Percentiles rank a stretch among this genome's conserved stretches.
These are phyloP conservation scores for Arthrobotrys conoides DNA, from an alignment of 2,329 filamentous ascomycete species.

Conservation along the genomic window DNA sequence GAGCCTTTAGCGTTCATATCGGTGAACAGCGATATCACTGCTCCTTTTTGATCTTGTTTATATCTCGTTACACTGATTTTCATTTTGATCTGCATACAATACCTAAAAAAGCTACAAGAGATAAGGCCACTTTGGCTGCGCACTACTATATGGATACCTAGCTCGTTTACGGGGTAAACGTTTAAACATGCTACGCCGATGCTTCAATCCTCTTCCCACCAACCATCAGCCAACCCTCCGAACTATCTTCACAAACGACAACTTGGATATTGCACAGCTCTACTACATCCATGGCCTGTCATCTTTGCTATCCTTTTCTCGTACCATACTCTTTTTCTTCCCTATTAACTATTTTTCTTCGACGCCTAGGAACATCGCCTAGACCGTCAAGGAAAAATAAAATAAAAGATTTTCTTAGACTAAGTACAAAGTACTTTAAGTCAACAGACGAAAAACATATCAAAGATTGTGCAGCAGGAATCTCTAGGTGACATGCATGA, in stretches of 20 bases:
- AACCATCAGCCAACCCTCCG: background rate
- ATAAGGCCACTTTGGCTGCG: too few relatives aligned
- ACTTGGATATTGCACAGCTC: too few relatives aligned
- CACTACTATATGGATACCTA: too few relatives aligned
- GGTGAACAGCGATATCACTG: too few relatives aligned
- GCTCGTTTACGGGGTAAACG: too few relatives aligned
- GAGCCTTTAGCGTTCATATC: too few relatives aligned
- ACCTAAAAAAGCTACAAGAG: background rate
- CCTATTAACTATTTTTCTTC: background rate
- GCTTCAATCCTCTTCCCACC: background rate
- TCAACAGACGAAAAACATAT: background rate
- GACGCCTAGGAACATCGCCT: slow-evolving; percentile 14
- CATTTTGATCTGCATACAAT: background rate
- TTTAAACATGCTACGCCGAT: background rate
- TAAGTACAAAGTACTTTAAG: slow-evolving; percentile 31
- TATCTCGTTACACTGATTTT: background rate
- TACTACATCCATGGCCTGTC: too few relatives aligned
- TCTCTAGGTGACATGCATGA: background rate
- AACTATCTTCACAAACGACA: background rate
- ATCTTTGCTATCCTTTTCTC: too few relatives aligned
- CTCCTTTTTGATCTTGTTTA: too few relatives aligned
- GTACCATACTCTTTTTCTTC: background rate
- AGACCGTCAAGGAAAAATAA: slow-evolving; percentile 18
- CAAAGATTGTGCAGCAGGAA: slow-evolving; percentile 11
- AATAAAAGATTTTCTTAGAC: background rate